Percentiles rank a stretch among this genome's conserved stretches.
phyloP scores from a whole-genome alignment of 192 early-diverging fungal genomes.

The Coemansia biformis region DNA sequence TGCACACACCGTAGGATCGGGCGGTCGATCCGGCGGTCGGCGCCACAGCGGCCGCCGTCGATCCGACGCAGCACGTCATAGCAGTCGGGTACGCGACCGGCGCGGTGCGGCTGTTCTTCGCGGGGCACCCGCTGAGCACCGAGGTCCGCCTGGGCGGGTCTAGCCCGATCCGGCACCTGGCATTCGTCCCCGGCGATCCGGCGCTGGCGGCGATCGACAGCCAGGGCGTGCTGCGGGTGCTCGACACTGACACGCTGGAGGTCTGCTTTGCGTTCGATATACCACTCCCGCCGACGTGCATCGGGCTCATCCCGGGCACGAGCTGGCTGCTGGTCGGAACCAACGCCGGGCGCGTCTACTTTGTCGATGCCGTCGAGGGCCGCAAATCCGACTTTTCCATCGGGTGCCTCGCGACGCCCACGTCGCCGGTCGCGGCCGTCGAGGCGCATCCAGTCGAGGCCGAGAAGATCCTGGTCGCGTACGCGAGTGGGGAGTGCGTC shows the following conservation, averaged over 20 bases:
- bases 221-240: constrained; percentile 24
- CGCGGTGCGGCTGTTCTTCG: constrained; percentile 14
- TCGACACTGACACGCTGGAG: constrained; percentile 24
- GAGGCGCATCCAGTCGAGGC: constrained; percentile 31
- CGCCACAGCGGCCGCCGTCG: constrained; percentile 31
- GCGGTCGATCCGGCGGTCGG: constrained; percentile 17
- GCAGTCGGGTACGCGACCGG: constrained; percentile 31
- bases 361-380: constrained; percentile 33
- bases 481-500: constrained; percentile 25
- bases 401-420: constrained; percentile 11
- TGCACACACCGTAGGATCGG: constrained; percentile 11
- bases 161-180: constrained; percentile 14
- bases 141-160: constrained; percentile 3
- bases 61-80: constrained; percentile 25
- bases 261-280: constrained; percentile 29
- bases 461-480: constrained; percentile 38
- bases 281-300: constrained; percentile 26
- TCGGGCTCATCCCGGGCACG: constrained; percentile 27
- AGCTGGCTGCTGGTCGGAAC: constrained; percentile 42
- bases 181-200: constrained; percentile 15
- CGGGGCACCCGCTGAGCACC: constrained; percentile 5
- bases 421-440: constrained; percentile 20
- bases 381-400: constrained; percentile 45
- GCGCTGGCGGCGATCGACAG: constrained; percentile 22
- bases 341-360: constrained; percentile 38